These are phyloP conservation scores for Fusarium piperis DNA, from an alignment of 2,329 filamentous ascomycete species.

Conservation along the genomic window DNA sequence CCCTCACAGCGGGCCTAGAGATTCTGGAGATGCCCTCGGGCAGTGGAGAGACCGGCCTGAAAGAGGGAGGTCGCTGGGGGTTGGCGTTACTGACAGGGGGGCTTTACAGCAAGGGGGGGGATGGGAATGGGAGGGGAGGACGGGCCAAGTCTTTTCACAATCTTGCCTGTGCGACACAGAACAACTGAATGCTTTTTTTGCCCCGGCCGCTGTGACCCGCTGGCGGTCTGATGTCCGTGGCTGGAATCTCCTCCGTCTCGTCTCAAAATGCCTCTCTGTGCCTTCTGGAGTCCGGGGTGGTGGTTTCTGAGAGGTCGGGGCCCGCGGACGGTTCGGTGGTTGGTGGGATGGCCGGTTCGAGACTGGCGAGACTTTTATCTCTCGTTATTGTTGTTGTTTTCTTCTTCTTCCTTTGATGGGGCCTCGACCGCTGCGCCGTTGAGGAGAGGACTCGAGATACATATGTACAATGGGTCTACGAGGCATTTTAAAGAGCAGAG, in stretches of 20 bases:
- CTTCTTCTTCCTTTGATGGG: background rate
- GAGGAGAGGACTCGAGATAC: background rate
- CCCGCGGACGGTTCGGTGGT: slow-evolving; percentile 21
- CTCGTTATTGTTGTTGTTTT: background rate
- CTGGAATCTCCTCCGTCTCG: slow-evolving; percentile 4
- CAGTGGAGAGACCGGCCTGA: slow-evolving; percentile 26
- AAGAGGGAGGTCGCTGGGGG: slow-evolving; percentile 32
- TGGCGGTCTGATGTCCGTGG: slow-evolving; percentile 1
- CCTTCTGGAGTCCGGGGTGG: background rate
- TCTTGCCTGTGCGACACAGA: slow-evolving; percentile 19
- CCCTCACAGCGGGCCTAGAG: slow-evolving; percentile 11
- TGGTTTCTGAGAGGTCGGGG: slow-evolving; percentile 12
- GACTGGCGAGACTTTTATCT: slow-evolving; percentile 9
- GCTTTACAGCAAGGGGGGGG: background rate
- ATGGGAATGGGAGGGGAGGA: background rate
- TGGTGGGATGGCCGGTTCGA: slow-evolving; percentile 27
- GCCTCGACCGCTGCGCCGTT: slow-evolving; percentile 3
- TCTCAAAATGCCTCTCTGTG: slow-evolving; percentile 9
- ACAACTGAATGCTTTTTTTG: background rate
- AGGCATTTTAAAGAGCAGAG: background rate
- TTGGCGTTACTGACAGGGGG: slow-evolving; percentile 21
- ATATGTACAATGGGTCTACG: background rate
- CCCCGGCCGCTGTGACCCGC: background rate
- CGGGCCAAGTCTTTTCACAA: background rate
- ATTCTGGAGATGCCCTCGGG: slow-evolving; percentile 26